These are phyloP conservation scores for Toxoplasma gondii DNA, from an alignment of 169 alveolate species.

Conservation along the genomic window DNA sequence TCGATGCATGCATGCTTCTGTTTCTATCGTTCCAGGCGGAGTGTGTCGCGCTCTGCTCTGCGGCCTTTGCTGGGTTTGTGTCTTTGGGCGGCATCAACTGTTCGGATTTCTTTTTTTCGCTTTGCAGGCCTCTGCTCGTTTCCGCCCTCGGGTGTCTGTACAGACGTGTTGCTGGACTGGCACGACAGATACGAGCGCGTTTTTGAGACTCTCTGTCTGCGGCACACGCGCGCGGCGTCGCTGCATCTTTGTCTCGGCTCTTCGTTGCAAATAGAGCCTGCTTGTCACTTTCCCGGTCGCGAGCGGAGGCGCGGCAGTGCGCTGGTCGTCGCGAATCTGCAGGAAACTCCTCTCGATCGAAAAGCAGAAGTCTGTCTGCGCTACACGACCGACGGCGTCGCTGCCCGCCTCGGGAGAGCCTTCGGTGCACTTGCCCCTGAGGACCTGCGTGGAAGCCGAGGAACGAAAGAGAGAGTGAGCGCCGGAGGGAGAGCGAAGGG, in stretches of 20 bases:
- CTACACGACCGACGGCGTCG: constrained; percentile 76
- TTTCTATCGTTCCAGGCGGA: too few relatives aligned
- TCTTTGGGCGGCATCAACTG: not conserved
- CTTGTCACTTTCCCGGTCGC: constrained; percentile 81
- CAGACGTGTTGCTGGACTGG: constrained; percentile 88
- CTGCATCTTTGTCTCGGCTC: constrained; percentile 83
- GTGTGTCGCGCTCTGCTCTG: not conserved
- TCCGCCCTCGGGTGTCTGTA: constrained; percentile 84
- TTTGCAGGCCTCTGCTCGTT: constrained; percentile 76
- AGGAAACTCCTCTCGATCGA: constrained; percentile 78
- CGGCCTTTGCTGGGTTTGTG: not conserved
- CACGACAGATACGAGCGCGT: constrained; percentile 82
- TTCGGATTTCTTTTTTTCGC: not conserved
- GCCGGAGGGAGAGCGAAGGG: not conserved
- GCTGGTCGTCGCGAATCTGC: constrained; percentile 82
- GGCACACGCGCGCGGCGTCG: constrained; percentile 78
- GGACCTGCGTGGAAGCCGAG: not conserved
- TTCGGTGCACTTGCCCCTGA: not conserved
- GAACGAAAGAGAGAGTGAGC: not conserved
- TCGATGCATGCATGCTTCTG: too few relatives aligned
- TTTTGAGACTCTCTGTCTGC: constrained; percentile 74
- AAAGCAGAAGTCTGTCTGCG: constrained; percentile 79
- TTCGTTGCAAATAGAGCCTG: constrained; percentile 85
- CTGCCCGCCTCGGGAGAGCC: not conserved
- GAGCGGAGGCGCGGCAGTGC: constrained; percentile 74